Percentiles rank a stretch among this genome's conserved stretches.
Conservation (phyloP, 371 early-diverging fungal species). For the Rhizopus microsporus region DNA sequence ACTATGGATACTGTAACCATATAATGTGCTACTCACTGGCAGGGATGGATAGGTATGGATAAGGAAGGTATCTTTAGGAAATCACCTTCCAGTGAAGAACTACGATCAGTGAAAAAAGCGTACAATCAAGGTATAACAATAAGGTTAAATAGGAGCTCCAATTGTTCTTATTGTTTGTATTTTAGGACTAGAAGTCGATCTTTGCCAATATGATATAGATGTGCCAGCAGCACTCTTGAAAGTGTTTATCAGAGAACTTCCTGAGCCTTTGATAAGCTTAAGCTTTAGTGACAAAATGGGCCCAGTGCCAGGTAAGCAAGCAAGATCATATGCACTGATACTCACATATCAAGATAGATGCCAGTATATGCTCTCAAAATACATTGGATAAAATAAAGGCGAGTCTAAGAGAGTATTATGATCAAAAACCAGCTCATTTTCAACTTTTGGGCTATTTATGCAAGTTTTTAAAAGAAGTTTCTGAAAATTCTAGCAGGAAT, state of each 20-base stretch:
- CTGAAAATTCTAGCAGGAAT: slow-evolving; percentile 59
- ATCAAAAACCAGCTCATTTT: slow-evolving; percentile 22
- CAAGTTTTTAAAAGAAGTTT: slow-evolving; percentile 64
- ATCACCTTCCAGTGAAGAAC: slow-evolving; percentile 67
- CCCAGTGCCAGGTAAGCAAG: slow-evolving; percentile 35
- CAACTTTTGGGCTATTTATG: slow-evolving; percentile 64
- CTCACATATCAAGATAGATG: slow-evolving; percentile 15
- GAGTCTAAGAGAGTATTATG: slow-evolving; percentile 22
- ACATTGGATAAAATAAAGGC: slow-evolving; percentile 23
- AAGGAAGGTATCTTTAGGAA: slow-evolving; percentile 90
- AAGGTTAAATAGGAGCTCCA: not conserved
- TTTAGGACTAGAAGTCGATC: slow-evolving; percentile 53
- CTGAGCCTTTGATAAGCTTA: slow-evolving; percentile 67
- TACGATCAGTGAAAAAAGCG: slow-evolving; percentile 60
- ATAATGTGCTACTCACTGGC: not conserved
- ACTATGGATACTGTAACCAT: not conserved
- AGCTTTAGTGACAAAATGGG: slow-evolving; percentile 42
- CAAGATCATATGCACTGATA: not conserved
- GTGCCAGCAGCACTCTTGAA: slow-evolving; percentile 85
- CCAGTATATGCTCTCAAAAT: slow-evolving; percentile 21
- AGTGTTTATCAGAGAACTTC: slow-evolving; percentile 84
- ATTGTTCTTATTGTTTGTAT: not conserved
- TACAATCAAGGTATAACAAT: slow-evolving; percentile 62
- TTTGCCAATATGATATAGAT: slow-evolving; percentile 73
- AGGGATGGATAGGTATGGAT: slow-evolving; percentile 56